Evolutionary conservation across 2,329 filamentous ascomycete genomes (phyloP), one percentile per base, ranked within the genome.

Genomic region (Fusarium tanahbumbuense): DNA sequence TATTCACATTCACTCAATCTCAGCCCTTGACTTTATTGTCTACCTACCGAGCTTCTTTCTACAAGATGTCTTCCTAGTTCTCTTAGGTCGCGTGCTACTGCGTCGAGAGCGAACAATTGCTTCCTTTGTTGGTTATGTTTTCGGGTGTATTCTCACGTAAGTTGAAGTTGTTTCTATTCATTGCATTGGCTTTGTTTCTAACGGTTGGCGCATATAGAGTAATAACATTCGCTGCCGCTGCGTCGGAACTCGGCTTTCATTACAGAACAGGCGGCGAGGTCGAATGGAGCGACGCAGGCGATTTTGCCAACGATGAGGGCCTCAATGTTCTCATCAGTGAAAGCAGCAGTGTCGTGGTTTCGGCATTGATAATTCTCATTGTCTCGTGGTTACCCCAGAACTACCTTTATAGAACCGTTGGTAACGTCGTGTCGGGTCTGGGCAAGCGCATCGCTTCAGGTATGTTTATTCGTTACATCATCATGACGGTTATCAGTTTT

Each of bases 171-270:
- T n/a, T 15, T 34, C 34, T n/a, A 10, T 25, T 30, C 42, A 34
- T 42, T 47, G 15, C 22, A 53, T 53, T 53, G 34, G 10, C 13
- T 28, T 8, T 20, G 13, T 53, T 4, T 27, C 68, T 71, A 44
- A 71, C 60, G 49, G 49, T 32, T 22, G 47, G 49, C 42, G 50
- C 23, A 20, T 42, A 54, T 47, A 77, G 76, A 50, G 28, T 76
- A 41, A 70, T 76, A 42, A 72, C 73, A 6, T 63, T 76, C n/a
- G 63, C 63, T 50, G 76, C 74, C 28, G 76, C 75, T 23, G 70
- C 76, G 13, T 77, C 76, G 10, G 75, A 78, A 48, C 65, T 77
- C n/a, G 75, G 76, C 15, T 78, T 78, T 57, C 75, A 68, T 49
- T 76, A 70, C 60, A 68, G 73, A 56, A 76, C 76, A 18, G 76